Evolutionary conservation across 176 grass and related monocot species (phyloP).

Genomic region (Hsuehochloa calcarea): DNA sequence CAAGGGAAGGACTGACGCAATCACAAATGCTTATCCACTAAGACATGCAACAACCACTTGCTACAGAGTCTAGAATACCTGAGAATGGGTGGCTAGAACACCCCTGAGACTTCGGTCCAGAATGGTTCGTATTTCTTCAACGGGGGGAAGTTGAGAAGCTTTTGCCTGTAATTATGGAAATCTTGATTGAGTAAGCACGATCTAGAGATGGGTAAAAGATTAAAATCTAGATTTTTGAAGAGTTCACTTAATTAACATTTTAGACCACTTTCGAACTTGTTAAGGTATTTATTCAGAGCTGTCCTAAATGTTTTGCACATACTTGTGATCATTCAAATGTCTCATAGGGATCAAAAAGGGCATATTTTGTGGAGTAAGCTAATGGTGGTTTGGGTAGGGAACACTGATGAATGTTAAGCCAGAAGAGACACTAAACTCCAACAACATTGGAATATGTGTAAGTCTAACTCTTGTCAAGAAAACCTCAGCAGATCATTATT

Average conservation of each 20-base stretch:
- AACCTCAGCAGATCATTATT: background rate
- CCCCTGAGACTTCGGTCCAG: slow-evolving; percentile 61
- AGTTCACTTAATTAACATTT: background rate
- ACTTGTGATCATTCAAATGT: slow-evolving; percentile 6
- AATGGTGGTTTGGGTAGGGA: background rate
- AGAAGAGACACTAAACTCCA: background rate
- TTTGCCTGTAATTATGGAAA: slow-evolving; percentile 44
- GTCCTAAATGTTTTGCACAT: background rate
- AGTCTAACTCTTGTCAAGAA: background rate
- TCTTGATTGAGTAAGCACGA: background rate
- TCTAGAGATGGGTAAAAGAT: background rate
- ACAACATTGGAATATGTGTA: background rate
- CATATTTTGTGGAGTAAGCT: background rate
- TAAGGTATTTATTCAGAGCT: background rate
- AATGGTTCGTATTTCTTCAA: slow-evolving; percentile 78
- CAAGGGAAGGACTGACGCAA: background rate
- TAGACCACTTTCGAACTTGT: background rate
- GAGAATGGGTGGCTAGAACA: slow-evolving; percentile 80
- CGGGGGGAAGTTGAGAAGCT: slow-evolving; percentile 65
- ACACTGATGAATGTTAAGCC: background rate
- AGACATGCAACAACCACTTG: background rate
- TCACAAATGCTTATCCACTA: background rate
- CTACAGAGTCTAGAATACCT: slow-evolving; percentile 42
- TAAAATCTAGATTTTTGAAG: background rate
- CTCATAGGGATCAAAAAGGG: background rate